Base-by-base conservation (phyloP, 768 basidiomycete species). In the Podaxis sp. region DNA sequence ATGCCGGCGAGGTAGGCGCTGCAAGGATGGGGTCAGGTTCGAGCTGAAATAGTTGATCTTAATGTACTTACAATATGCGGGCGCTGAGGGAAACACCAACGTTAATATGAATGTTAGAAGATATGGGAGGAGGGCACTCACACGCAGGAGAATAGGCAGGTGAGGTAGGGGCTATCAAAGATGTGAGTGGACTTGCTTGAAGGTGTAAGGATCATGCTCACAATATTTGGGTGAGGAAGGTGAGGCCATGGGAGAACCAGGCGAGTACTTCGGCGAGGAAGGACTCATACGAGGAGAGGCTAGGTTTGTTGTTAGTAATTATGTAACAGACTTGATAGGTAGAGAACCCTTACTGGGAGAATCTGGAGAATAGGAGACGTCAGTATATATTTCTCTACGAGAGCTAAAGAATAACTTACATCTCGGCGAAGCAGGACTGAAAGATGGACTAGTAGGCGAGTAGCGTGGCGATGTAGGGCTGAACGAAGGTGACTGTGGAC, bases 201-300 rank as follows among this genome's bases (percentile, higher is more conserved):
- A 36, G 40, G 30, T 20, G 6, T 37, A 12, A 12, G 30, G n/a
- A 49, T 20, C 55, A 30, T 26, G 80, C 91, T 66, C 76, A 93
- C 93, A 94, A 73, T 93, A 94, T 84, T 90, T 92, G 60, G 96
- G 96, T 38, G 94, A 96, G 2, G 95, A 85, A 0, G 95, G 95
- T 2, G 93, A 95, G 7, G 89, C 86, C 73, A 82, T 78, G n/a
- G 96, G 96, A 3, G 94, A 96, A 0, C 96, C 94, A 2, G 96
- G 96, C 11, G 93, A 95, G 75, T 95, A 97, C 69, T 89, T 92
- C 6, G 95, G 95, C 33, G 93, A 95, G 3, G 95, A 87, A 0
- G 94, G 95, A 7, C 95, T 95, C 80, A 90, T 84, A 60, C 91
- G 88, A 24, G 87, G 84, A 37, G 92, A 91, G 4, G 91, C 90